phyloP scores from a whole-genome alignment of 495 filamentous ascomycete genomes.

The Clohesyomyces aquaticus region DNA sequence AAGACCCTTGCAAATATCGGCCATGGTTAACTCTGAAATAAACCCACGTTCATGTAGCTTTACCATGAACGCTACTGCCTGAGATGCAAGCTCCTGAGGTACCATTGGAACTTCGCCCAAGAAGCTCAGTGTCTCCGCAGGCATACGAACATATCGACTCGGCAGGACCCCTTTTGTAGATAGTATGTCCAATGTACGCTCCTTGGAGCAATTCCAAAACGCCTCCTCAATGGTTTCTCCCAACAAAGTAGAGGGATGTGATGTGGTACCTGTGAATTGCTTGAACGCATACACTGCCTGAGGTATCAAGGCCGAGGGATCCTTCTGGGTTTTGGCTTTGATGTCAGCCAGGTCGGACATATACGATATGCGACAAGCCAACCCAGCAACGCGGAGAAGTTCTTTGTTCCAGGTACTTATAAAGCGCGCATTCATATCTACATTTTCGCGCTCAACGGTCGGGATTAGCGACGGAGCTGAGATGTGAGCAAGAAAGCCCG shows the following conservation, averaged over 20 bases:
- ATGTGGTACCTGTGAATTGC: constrained; percentile 84
- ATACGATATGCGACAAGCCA: constrained; percentile 87
- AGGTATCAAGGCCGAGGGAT: constrained; percentile 68
- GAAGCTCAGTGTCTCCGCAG: constrained; percentile 82
- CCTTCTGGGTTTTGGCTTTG: constrained; percentile 60
- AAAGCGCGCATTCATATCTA: constrained; percentile 92
- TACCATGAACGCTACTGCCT: constrained; percentile 68
- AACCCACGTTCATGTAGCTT: constrained; percentile 78
- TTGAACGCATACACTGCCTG: constrained; percentile 76
- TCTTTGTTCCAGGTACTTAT: constrained; percentile 96
- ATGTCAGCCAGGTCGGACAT: constrained; percentile 75
- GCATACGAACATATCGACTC: constrained; percentile 75
- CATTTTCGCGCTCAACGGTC: constrained; percentile 96
- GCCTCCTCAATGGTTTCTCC: constrained; percentile 85
- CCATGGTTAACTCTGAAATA: constrained; percentile 80
- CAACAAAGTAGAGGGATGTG: constrained; percentile 80
- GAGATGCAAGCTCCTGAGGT: constrained; percentile 69
- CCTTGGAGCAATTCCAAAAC: constrained; percentile 89
- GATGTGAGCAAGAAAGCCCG: constrained; percentile 90
- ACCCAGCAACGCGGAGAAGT: constrained; percentile 87
- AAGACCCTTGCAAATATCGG: constrained; percentile 81
- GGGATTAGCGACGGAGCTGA: constrained; percentile 98
- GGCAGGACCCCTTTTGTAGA: constrained; percentile 83
- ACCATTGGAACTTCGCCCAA: constrained; percentile 88
- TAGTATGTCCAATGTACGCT: constrained; percentile 79